Evolutionary conservation across 176 grass and related monocot genomes (phyloP), one percentile per base, ranked within the genome.

Genomic region (Carex kokanica): DNA sequence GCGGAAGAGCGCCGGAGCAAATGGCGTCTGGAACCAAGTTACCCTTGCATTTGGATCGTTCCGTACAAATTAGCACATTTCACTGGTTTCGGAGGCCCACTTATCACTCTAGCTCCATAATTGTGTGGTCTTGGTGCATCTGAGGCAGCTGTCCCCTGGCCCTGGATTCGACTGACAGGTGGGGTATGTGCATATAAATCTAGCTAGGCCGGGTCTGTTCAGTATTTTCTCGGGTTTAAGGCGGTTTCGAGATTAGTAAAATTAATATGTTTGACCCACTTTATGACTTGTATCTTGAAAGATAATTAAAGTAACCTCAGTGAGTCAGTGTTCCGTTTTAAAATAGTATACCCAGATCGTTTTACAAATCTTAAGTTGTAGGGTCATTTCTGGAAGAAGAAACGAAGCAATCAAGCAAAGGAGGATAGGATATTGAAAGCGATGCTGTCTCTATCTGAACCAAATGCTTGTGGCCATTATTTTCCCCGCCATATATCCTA

Each of bases 1-100:
- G 73, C 73, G 73, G 49, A 78, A 78, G 73, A 56, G 49, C 73
- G 51, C 73, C 73, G 73, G 73, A 78, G 73, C 12, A 56, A 56
- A 78, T 31, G 73, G 49, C 49, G 24, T 78, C 73, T 77, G 24
- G 20, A 14, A 55, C 13, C 6, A 41, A 14, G 62, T 16, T 69
- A 34, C 29, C 27, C 69, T 73, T 73, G 69, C 69, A 73, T 15
- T 43, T 23, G 69, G n/a, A 49, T 78, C 51, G 3, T 78, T 6
- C 24, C 73, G 73, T 78, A 78, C 51, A 13, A 16, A 0, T 0
- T 32, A 31, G 24, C 49, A 78, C 51, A 4, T 9, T 8, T 78
- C 49, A 78, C 49, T 54, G 51, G 13, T 56, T 56, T 32, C 24
- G 17, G 73, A 15, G 73, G 56, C 73, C 72, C 24, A 55, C 73